Evolutionary conservation across 148 eudicot genomes (phyloP), one percentile per base, ranked within the genome.

Genomic region (Dianthus caryophyllus): DNA sequence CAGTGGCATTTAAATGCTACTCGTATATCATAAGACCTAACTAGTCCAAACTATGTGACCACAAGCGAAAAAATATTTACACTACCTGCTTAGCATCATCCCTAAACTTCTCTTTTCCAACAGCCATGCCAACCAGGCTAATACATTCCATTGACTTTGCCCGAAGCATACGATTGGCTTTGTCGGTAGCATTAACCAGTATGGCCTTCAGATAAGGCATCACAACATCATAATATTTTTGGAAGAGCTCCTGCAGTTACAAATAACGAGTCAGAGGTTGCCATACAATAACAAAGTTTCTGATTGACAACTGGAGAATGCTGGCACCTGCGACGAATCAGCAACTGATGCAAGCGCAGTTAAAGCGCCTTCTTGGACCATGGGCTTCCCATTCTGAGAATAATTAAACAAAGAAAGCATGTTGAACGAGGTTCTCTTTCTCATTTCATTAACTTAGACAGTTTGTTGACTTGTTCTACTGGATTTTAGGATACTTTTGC

Each of bases 61-160:
- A 33, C 64, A 31, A 2, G 46, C n/a, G 26, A 12, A 60, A 17
- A 25, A 15, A 41, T 21, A 56, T 53, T 11, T 21, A 26, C 75
- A 62, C 57, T 59, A 88, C 98, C 96, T 94, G 96, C 78, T 88
- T 94, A 27, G 98, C 98, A 56, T 94, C 98, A 65, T 94, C 97
- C 77, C 91, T 90, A 78, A 94, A 94, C 77, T 87, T 94, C n/a
- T 94, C 98, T 83, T 94, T 94, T 68, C 98, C 98, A 80, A 94
- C 98, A 52, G 98, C 98, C 98, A 94, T 94, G 52, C 98, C 98
- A 59, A 94, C 98, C 79, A 94, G 77, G 72, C 98, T 81, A 65
- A 81, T 71, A 65, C 84, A 81, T 67, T 81, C 81, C 79, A 77
- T 74, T 29, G 84, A 71, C 73, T 81, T 81, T 61, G 76, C 76